Evolutionary conservation across 371 early-diverging fungal genomes (phyloP).

Genomic region (Chytridium lagenaria): DNA sequence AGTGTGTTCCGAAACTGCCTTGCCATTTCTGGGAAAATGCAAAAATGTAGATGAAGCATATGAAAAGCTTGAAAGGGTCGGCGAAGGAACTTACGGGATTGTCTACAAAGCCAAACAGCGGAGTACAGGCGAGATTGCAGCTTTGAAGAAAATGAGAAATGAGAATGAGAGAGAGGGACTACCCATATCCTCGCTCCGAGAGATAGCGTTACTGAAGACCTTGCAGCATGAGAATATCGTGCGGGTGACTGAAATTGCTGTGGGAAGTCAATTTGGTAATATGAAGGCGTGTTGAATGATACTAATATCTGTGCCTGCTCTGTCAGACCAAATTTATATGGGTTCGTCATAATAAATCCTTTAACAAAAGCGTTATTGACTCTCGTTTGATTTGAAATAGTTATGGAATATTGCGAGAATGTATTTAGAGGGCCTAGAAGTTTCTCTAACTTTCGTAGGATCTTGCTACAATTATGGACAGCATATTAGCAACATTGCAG

Average conservation of each 20-base stretch:
- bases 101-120: conserved; percentile 85
- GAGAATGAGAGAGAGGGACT: conserved; percentile 97
- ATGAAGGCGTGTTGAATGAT: background rate
- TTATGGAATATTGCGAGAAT: conserved; percentile 34
- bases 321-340: conserved; percentile 34
- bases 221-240: conserved; percentile 96
- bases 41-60: conserved; percentile 60
- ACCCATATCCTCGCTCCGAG: conserved; percentile 97
- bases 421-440: conserved; percentile 2
- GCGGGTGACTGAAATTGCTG: conserved; percentile 88
- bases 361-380: too few relatives aligned
- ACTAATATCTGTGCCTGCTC: conserved; percentile 5
- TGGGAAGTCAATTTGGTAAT: conserved; percentile 41
- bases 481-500: conserved; percentile 25
- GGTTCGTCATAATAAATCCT: too few relatives aligned
- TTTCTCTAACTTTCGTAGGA: conserved; percentile 27
- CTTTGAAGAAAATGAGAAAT: conserved; percentile 95
- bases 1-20: background rate
- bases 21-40: conserved; percentile 16
- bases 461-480: conserved; percentile 49
- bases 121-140: conserved; percentile 70
- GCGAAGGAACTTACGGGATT: conserved; percentile 76
- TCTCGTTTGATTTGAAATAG: background rate
- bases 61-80: conserved; percentile 85
- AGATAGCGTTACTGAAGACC: conserved; percentile 96